Conservation (phyloP, 352 stramenopile genomes). For the Detonula confervacea region DNA sequence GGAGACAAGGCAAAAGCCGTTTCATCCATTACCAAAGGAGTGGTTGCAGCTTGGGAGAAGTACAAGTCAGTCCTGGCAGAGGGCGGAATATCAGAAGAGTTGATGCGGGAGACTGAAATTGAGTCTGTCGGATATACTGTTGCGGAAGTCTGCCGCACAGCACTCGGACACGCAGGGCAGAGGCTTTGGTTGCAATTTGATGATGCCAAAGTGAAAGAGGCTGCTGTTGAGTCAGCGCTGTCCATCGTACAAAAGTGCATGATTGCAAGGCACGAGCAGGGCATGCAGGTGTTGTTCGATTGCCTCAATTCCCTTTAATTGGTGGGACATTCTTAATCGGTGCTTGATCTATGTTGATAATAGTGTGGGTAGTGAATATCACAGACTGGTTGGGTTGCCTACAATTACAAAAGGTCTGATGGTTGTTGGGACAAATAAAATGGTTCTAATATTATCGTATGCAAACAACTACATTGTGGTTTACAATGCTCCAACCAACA, state of each 20-base stretch:
- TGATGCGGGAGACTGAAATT: constrained; percentile 68
- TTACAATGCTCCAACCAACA: too few species aligned
- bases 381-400: too few species aligned
- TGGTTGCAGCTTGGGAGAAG: constrained; percentile 55
- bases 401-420: too few species aligned
- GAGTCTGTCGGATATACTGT: constrained; percentile 77
- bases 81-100: constrained; percentile 46
- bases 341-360: too few species aligned
- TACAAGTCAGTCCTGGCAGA: constrained; percentile 58
- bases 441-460: too few species aligned
- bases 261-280: constrained; percentile 59
- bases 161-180: constrained; percentile 74
- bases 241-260: constrained; percentile 78
- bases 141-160: constrained; percentile 74
- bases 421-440: too few species aligned
- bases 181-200: constrained; percentile 83
- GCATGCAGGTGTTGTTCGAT: constrained; percentile 64
- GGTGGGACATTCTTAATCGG: too few species aligned
- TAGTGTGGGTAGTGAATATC: too few species aligned
- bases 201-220: constrained; percentile 61
- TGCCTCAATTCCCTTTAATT: constrained; percentile 39
- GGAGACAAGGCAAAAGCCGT: constrained; percentile 38
- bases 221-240: constrained; percentile 63
- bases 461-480: too few species aligned
- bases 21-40: constrained; percentile 47